phyloP scores from a whole-genome alignment of 208 protist species.

The Crithidia thermophila region DNA sequence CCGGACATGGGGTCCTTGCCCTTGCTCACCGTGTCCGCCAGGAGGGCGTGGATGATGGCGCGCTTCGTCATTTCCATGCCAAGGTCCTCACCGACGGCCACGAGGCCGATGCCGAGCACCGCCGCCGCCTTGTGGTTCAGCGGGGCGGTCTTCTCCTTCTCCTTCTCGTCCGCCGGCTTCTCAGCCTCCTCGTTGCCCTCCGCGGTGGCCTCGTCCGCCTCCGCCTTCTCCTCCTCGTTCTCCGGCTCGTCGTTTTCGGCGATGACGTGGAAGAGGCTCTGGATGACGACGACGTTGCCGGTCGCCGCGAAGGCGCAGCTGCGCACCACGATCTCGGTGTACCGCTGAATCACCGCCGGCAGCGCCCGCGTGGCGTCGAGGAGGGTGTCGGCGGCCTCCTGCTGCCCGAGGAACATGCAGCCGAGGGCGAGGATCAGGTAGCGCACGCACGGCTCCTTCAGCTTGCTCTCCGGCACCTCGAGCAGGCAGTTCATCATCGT shows the following conservation, averaged over 20 bases:
- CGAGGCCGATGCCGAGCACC: conserved; percentile 97
- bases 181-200: conserved; percentile 10
- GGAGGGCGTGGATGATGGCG: conserved; percentile 97
- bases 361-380: conserved; percentile 92
- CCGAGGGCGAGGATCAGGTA: conserved; percentile 96
- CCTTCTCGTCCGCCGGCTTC: conserved; percentile 18
- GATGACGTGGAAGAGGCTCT: conserved; percentile 96
- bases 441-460: conserved; percentile 75
- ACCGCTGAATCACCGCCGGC: conserved; percentile 81
- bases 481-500: conserved; percentile 94
- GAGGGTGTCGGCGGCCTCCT: conserved; percentile 93
- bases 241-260: conserved; percentile 87
- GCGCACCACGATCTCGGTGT: conserved; percentile 94
- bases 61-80: conserved; percentile 98
- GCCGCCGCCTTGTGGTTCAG: conserved; percentile 95
- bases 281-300: conserved; percentile 98
- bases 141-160: conserved; percentile 35
- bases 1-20: conserved; percentile 76
- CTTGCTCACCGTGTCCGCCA: conserved; percentile 89
- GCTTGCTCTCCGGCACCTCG: conserved; percentile 70
- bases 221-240: conserved; percentile 44
- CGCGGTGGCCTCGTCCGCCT: conserved; percentile 25
- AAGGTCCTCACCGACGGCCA: conserved; percentile 98
- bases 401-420: conserved; percentile 95
- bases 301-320: conserved; percentile 98